These are phyloP conservation scores for Cladobotryum protrusum DNA, from an alignment of 2,329 filamentous ascomycete genomes.

Conservation along the genomic window DNA sequence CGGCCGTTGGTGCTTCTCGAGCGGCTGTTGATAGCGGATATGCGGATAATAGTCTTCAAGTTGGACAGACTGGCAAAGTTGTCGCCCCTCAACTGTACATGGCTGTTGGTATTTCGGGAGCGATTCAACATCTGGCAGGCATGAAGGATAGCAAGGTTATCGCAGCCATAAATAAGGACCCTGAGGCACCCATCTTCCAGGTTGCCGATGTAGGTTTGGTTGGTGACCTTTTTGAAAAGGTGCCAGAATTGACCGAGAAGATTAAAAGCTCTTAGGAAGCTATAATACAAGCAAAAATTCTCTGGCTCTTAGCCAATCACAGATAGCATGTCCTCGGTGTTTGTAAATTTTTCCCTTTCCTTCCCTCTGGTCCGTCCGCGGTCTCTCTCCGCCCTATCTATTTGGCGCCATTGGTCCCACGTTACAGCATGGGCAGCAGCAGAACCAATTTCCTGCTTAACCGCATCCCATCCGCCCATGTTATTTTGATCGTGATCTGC, in stretches of 20 bases:
- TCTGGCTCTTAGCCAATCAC: constrained; percentile 34
- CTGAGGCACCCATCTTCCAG: constrained; percentile 96
- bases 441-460: constrained; percentile 53
- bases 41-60: constrained; percentile 95
- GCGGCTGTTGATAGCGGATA: constrained; percentile 96
- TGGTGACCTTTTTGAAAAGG: constrained; percentile 90
- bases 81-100: constrained; percentile 94
- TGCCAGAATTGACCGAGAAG: constrained; percentile 95
- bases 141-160: constrained; percentile 99
- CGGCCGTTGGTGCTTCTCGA: constrained; percentile 91
- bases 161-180: constrained; percentile 96
- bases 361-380: constrained; percentile 65
- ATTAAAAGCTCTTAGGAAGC: constrained; percentile 53
- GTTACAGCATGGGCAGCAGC: constrained; percentile 57
- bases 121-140: constrained; percentile 95
- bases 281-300: constrained; percentile 15
- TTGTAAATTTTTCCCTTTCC: constrained; percentile 65
- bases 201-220: constrained; percentile 94
- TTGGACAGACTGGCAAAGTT: constrained; percentile 98
- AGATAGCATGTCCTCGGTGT: constrained; percentile 50
- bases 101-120: constrained; percentile 91
- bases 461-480: constrained; percentile 65
- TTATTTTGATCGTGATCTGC: neutral
- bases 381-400: constrained; percentile 70
- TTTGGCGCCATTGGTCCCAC: constrained; percentile 80